phyloP scores from a whole-genome alignment of 2,329 filamentous ascomycete species.

The Neopestalotiopsis sp. region DNA sequence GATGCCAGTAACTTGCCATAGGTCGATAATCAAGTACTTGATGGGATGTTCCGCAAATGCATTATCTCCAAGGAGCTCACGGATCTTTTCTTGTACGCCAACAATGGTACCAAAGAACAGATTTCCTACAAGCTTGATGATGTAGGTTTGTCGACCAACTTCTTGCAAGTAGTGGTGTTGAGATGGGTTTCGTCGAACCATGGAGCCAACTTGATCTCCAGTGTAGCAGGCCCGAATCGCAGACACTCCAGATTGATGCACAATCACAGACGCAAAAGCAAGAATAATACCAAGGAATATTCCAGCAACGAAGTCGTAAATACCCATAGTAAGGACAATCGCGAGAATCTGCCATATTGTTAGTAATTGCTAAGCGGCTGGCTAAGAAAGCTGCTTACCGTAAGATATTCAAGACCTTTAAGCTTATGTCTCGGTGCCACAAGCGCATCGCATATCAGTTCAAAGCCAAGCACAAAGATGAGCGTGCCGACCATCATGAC shows the following conservation, averaged over 20 bases:
- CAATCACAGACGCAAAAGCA: slow-evolving; percentile 87
- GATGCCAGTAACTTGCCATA: slow-evolving; percentile 87
- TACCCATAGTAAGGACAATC: slow-evolving; percentile 94
- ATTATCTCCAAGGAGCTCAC: slow-evolving; percentile 81
- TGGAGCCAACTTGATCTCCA: slow-evolving; percentile 87
- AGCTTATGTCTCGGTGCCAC: slow-evolving; percentile 89
- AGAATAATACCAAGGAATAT: slow-evolving; percentile 91
- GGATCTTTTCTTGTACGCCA: slow-evolving; percentile 87
- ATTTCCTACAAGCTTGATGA: slow-evolving; percentile 91
- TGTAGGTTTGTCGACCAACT: slow-evolving; percentile 85
- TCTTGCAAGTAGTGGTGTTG: slow-evolving; percentile 86
- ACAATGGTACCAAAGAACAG: slow-evolving; percentile 99
- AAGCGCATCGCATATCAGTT: slow-evolving; percentile 86
- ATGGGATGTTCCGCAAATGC: slow-evolving; percentile 80
- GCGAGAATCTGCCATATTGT: slow-evolving; percentile 64
- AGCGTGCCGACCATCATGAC: slow-evolving; percentile 96
- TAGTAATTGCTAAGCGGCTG: slow-evolving; percentile 22
- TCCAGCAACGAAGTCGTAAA: slow-evolving; percentile 94
- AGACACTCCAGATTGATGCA: slow-evolving; percentile 88
- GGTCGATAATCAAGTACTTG: slow-evolving; percentile 86
- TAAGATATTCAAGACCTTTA: slow-evolving; percentile 85
- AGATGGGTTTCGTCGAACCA: slow-evolving; percentile 86
- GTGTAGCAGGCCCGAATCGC: slow-evolving; percentile 91
- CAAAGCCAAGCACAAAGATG: slow-evolving; percentile 94
- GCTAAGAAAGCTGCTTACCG: slow-evolving; percentile 54